Evolutionary conservation across 2,329 filamentous ascomycete species (phyloP).

Genomic region (Pyrenophora tritici-repentis): DNA sequence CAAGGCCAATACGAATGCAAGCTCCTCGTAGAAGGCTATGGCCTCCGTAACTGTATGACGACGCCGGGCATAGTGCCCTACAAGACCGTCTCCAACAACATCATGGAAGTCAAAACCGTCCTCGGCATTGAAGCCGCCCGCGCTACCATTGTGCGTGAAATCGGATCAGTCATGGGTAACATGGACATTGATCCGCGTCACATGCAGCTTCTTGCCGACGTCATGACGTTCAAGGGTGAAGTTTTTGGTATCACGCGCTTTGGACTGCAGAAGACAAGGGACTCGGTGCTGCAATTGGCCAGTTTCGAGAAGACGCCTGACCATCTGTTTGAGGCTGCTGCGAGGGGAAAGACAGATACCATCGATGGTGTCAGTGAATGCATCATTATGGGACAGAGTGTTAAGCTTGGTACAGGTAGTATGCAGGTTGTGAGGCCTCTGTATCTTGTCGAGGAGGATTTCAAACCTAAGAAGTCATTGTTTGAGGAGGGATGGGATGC

Average conservation of each 20-base stretch:
- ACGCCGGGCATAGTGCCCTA: constrained; percentile 88
- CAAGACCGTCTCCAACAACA: constrained; percentile 76
- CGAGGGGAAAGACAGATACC: constrained; percentile 85
- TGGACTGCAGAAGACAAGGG: constrained; percentile 93
- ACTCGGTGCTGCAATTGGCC: constrained; percentile 89
- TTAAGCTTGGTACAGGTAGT: constrained; percentile 86
- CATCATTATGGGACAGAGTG: constrained; percentile 97
- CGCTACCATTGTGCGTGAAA: constrained; percentile 86
- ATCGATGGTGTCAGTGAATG: constrained; percentile 95
- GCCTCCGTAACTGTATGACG: constrained; percentile 85
- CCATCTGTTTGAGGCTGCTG: constrained; percentile 93
- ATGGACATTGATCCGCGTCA: constrained; percentile 98
- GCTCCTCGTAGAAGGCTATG: constrained; percentile 90
- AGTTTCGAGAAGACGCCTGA: constrained; percentile 98
- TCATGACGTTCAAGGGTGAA: constrained; percentile 99
- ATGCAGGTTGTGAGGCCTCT: constrained; percentile 86
- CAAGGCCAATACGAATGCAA: constrained; percentile 62
- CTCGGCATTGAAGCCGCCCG: constrained; percentile 95
- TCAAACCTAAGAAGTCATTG: constrained; percentile 36
- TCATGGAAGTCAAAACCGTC: constrained; percentile 86
- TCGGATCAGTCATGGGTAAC: constrained; percentile 83
- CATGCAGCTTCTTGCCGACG: constrained; percentile 95
- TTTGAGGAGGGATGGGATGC: constrained; percentile 47
- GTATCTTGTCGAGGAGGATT: constrained; percentile 26
- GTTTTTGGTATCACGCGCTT: constrained; percentile 96